phyloP scores from a whole-genome alignment of 2,329 filamentous ascomycete species.

The Talaromyces atroroseus region DNA sequence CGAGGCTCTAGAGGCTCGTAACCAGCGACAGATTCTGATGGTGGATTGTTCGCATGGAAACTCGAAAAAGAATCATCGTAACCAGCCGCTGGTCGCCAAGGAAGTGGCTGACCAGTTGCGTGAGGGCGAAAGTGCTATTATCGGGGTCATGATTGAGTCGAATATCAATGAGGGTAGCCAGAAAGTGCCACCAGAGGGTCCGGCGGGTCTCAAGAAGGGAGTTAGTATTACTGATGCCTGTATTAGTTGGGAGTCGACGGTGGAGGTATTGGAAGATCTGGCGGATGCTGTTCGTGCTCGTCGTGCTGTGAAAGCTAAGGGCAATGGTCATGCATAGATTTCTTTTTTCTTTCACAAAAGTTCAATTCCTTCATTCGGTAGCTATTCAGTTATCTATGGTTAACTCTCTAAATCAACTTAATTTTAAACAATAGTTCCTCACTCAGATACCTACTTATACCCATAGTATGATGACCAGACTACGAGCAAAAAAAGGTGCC shows the following conservation, averaged over 20 bases:
- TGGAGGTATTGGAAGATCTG: slow-evolving; percentile 74
- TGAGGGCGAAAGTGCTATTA: slow-evolving; percentile 78
- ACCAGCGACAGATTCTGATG: slow-evolving; percentile 86
- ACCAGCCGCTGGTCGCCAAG: slow-evolving; percentile 90
- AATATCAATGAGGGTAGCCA: slow-evolving; percentile 90
- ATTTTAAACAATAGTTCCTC: background rate
- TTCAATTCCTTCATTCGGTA: background rate
- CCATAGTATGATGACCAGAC: background rate
- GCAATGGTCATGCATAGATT: slow-evolving; percentile 20
- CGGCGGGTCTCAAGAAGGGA: slow-evolving; percentile 72
- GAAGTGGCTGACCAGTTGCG: slow-evolving; percentile 77
- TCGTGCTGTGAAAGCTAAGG: slow-evolving; percentile 46
- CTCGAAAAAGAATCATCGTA: slow-evolving; percentile 94
- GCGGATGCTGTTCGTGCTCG: slow-evolving; percentile 76
- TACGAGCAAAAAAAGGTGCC: background rate
- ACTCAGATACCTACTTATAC: background rate
- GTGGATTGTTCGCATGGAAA: slow-evolving; percentile 98
- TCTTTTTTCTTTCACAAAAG: background rate
- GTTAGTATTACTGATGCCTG: slow-evolving; percentile 95
- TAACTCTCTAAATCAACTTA: background rate
- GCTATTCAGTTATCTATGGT: background rate
- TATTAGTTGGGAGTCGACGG: slow-evolving; percentile 85
- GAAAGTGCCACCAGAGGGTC: slow-evolving; percentile 81
- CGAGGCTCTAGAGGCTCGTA: slow-evolving; percentile 73
- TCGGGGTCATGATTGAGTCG: slow-evolving; percentile 98